Percentiles rank a stretch among this genome's conserved stretches.
Conservation (phyloP, 441 rosid species). For the Populus hybrid region DNA sequence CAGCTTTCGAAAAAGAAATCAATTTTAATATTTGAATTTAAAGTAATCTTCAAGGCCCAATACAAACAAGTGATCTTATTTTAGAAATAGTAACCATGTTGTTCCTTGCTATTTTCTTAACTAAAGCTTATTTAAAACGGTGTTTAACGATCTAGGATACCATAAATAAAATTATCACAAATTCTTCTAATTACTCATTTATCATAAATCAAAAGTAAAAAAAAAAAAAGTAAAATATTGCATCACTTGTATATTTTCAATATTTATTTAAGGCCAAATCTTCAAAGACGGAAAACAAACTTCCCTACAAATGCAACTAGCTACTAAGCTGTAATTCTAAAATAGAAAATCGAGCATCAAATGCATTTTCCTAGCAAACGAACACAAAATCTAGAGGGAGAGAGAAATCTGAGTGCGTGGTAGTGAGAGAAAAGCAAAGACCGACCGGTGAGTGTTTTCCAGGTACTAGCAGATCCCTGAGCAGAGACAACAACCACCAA, state of each 20-base stretch:
- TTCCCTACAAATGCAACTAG: background rate
- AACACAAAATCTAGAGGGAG: background rate
- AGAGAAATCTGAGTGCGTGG: background rate
- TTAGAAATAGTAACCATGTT: too few species aligned
- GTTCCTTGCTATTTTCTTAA: too few species aligned
- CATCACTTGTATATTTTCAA: background rate
- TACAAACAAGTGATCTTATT: too few species aligned
- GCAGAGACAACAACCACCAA: slow-evolving; percentile 40
- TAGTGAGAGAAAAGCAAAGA: slow-evolving; percentile 9
- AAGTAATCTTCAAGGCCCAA: too few species aligned
- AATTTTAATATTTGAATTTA: too few species aligned
- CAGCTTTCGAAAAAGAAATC: too few species aligned
- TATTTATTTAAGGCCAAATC: background rate
- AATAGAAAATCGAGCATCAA: background rate
- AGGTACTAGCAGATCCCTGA: slow-evolving; percentile 54
- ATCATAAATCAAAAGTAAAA: background rate
- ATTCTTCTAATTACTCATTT: background rate
- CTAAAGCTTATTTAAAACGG: background rate
- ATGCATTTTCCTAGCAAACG: background rate
- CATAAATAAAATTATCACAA: too few species aligned
- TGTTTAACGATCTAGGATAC: background rate
- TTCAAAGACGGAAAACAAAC: background rate
- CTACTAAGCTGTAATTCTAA: too few species aligned
- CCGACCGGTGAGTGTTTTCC: slow-evolving; percentile 63
- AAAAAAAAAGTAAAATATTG: background rate